These are phyloP conservation scores for Fraxinus angustifolia DNA, from an alignment of 305 asterid species.

Conservation along the genomic window DNA sequence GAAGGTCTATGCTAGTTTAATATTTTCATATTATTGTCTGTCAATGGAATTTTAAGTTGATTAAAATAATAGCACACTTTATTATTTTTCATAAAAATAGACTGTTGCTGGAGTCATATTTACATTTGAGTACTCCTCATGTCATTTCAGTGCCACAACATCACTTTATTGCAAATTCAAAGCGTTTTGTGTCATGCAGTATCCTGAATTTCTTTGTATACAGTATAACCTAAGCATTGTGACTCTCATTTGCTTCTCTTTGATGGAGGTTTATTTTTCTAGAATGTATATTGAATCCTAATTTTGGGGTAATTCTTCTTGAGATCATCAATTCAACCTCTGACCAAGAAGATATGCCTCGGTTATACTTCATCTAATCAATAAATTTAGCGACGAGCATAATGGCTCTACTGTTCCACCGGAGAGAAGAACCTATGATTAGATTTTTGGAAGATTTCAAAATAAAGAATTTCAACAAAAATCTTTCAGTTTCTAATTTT, in stretches of 20 bases:
- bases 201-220: background rate
- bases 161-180: background rate
- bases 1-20: background rate
- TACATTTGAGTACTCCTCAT: too few relatives aligned
- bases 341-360: background rate
- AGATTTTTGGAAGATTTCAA: background rate
- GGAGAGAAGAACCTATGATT: background rate
- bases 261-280: background rate
- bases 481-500: background rate
- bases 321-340: background rate
- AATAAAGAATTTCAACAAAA: background rate
- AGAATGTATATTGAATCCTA: background rate
- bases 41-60: background rate
- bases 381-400: background rate
- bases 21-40: background rate
- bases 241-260: background rate
- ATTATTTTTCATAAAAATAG: background rate
- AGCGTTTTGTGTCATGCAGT: background rate
- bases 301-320: background rate
- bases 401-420: background rate
- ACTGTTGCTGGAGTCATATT: background rate
- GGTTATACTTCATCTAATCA: background rate
- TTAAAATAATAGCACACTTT: background rate
- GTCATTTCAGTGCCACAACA: background rate
- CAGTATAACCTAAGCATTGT: background rate